Evolutionary conservation across 345 rosid species (phyloP), one percentile per base, ranked within the genome.

Genomic region (Eucalyptus melliodora): DNA sequence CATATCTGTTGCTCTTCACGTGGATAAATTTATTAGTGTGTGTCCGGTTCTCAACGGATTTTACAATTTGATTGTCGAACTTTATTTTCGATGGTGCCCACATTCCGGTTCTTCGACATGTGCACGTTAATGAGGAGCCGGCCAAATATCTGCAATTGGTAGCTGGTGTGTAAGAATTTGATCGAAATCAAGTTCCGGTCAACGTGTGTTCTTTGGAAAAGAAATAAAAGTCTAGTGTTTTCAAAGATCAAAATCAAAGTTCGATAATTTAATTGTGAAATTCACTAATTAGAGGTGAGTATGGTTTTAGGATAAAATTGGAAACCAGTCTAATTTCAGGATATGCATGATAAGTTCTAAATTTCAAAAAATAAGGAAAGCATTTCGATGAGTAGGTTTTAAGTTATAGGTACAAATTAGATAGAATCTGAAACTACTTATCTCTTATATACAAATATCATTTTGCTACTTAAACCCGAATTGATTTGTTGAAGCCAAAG

Each of bases 321-420:
- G 11, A 53, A 53, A 53, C 1, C 0, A 0, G 1, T 4, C 0
- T 2, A 1, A 53, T 53, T 53, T 53, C 0, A 53, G 0, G 1
- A 53, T 53, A 53, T 4, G 1, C 1, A 8, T 0, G 0, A 53
- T 53, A 53, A 0, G 1, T 21, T 53, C 0, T 53, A 53, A 53
- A 0, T 53, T 53, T 4, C 2, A 3, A 53, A 53, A 53, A 19
- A 53, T 53, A 53, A 53, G 11, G 0, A 53, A 53, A 53, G 2
- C 26, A 21, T 8, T 53, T 53, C 0, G 10, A 1, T 53, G 1
- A 21, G 5, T 53, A 19, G 1, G 2, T 53, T 21, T 1, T 53
- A 21, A 53, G 11, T 53, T 53, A 53, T 53, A 53, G 0, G 5
- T 53, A 21, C 0, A 53, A 53, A 53, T 0, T 21, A 19, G 0